phyloP scores from a whole-genome alignment of 2,329 filamentous ascomycete species.

The Escovopsis sp. region DNA sequence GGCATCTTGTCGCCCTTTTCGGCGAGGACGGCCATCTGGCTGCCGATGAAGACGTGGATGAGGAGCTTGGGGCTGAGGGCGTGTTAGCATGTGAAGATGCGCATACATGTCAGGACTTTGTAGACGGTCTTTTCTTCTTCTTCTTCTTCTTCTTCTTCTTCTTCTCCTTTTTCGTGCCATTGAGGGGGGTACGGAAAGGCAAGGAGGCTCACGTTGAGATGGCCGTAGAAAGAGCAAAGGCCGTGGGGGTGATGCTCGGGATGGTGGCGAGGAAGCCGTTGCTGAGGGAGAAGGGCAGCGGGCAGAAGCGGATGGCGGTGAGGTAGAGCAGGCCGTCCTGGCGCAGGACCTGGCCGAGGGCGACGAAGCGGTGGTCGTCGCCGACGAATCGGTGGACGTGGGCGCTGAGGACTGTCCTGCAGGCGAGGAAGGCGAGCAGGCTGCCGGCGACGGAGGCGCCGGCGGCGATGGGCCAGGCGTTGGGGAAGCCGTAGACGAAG shows the following conservation, averaged over 20 bases:
- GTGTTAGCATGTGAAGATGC: neutral
- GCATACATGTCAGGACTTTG: neutral
- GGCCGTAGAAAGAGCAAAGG: conserved; percentile 71
- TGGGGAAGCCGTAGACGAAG: conserved; percentile 41
- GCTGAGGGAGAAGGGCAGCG: conserved; percentile 79
- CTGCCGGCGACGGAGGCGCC: conserved; percentile 66
- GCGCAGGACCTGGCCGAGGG: conserved; percentile 74
- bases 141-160: no score
- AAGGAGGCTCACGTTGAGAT: conserved; percentile 41
- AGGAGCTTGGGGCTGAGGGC: conserved; percentile 60
- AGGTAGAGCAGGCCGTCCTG: conserved; percentile 81
- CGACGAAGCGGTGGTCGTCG: conserved; percentile 73
- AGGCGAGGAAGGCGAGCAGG: conserved; percentile 64
- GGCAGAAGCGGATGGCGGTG: conserved; percentile 83
- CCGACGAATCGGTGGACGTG: conserved; percentile 74
- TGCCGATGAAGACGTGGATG: conserved; percentile 85
- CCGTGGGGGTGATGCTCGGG: conserved; percentile 63
- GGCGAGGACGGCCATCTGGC: conserved; percentile 66
- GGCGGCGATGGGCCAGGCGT: conserved; percentile 72
- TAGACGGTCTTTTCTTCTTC: no score
- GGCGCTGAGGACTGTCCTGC: conserved; percentile 59
- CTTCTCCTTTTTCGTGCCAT: neutral
- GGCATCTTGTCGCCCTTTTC: conserved; percentile 77
- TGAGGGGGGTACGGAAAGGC: neutral
- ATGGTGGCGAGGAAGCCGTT: conserved; percentile 94